Conservation (phyloP, 352 stramenopile species). For the Stephanocyclus meneghinianus region DNA sequence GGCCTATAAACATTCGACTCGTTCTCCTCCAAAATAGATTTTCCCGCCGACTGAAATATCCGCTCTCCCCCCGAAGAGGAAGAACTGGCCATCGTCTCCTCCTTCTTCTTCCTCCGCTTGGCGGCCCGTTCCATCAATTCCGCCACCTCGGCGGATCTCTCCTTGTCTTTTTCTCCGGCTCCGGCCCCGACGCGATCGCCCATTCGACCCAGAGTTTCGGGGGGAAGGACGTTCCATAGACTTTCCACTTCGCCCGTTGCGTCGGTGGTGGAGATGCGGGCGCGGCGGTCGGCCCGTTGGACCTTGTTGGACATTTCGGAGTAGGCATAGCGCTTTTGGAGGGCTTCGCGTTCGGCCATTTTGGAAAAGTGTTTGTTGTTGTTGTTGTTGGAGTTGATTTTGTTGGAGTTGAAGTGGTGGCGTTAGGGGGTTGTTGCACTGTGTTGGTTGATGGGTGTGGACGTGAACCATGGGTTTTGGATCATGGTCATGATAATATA, state of each 20-base stretch:
- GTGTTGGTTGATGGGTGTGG: no score
- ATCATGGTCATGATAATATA: no score
- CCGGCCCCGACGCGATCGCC: constrained; percentile 57
- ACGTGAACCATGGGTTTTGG: no score
- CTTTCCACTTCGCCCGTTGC: constrained; percentile 73
- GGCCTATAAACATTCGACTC: constrained; percentile 63
- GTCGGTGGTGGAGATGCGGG: constrained; percentile 23
- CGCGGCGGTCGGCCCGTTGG: constrained; percentile 45
- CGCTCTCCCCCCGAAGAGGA: constrained; percentile 8
- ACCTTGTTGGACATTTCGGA: constrained; percentile 83
- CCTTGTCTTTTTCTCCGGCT: constrained; percentile 14
- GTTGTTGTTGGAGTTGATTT: not conserved
- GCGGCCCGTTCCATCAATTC: constrained; percentile 57
- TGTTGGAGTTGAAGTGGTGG: not conserved
- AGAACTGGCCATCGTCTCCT: not conserved
- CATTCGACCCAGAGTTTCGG: constrained; percentile 67
- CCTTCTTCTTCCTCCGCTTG: constrained; percentile 57
- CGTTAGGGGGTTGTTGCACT: no score
- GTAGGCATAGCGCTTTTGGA: constrained; percentile 79
- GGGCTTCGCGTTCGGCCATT: constrained; percentile 76
- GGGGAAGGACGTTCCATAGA: constrained; percentile 51
- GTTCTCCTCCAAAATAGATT: not conserved
- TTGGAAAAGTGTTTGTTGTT: constrained; percentile 22
- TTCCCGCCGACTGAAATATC: constrained; percentile 22
- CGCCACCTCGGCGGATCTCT: constrained; percentile 52